Percentiles rank a stretch among this genome's conserved stretches.
phyloP scores from a whole-genome alignment of 2,329 filamentous ascomycete genomes.

The Corynespora cassiicola region DNA sequence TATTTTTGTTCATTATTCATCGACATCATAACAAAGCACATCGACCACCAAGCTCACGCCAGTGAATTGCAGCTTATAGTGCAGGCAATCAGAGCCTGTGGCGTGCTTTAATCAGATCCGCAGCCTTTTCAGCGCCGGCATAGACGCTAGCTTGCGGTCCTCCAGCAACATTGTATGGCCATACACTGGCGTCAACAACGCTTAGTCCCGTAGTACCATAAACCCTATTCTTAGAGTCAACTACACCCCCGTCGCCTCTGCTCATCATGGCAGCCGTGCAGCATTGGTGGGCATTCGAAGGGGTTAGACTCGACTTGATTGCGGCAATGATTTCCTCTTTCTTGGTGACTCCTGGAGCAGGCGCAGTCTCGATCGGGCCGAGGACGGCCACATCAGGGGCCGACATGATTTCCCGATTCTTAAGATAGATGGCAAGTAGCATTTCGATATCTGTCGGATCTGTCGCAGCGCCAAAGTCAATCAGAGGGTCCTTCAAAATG shows the following conservation, averaged over 20 bases:
- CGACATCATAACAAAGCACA: too few species aligned
- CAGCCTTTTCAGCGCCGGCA: slow-evolving; percentile 23
- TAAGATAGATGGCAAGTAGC: slow-evolving; percentile 36
- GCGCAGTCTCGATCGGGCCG: slow-evolving; percentile 36
- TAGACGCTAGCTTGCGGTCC: slow-evolving; percentile 23
- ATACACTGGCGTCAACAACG: slow-evolving; percentile 32
- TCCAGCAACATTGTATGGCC: slow-evolving; percentile 21
- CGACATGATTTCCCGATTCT: slow-evolving; percentile 39
- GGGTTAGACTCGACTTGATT: slow-evolving; percentile 12
- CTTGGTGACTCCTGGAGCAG: slow-evolving; percentile 23
- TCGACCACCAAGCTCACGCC: too few species aligned
- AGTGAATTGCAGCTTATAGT: too few species aligned
- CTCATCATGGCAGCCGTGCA: slow-evolving; percentile 29
- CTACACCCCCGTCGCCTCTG: slow-evolving; percentile 23
- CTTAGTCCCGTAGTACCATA: slow-evolving; percentile 25
- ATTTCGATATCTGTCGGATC: slow-evolving; percentile 40
- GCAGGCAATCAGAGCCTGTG: background rate
- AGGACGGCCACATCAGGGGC: slow-evolving; percentile 36
- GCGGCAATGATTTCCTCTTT: slow-evolving; percentile 11
- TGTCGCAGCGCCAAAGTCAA: slow-evolving; percentile 34
- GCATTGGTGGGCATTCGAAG: slow-evolving; percentile 25
- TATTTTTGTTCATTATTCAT: too few species aligned
- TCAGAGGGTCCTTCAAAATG: slow-evolving; percentile 26
- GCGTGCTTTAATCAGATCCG: slow-evolving; percentile 10
- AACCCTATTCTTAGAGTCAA: slow-evolving; percentile 22